phyloP scores from a whole-genome alignment of 176 grass and related monocot species.

The Dendrocalamus sinicus region DNA sequence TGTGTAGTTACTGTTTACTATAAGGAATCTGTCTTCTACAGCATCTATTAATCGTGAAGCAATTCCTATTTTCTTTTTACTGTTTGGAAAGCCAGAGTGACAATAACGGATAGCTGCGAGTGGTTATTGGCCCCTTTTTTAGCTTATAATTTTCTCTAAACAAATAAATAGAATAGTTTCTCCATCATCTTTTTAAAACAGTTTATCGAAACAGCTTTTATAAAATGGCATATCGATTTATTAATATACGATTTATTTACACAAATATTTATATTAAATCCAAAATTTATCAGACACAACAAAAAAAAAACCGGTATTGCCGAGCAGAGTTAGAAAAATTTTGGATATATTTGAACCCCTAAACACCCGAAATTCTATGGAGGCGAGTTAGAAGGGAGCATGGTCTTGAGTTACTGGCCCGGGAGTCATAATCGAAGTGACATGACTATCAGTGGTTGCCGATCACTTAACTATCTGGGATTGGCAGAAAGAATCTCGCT shows the following conservation, averaged over 20 bases:
- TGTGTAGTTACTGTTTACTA: not conserved
- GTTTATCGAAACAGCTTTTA: too few relatives aligned
- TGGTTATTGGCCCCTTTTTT: too few relatives aligned
- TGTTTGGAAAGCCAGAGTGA: not conserved
- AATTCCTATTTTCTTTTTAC: not conserved
- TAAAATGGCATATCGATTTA: too few relatives aligned
- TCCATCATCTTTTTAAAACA: too few relatives aligned
- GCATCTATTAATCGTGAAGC: not conserved
- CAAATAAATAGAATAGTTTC: too few relatives aligned
- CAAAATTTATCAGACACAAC: accelerated
- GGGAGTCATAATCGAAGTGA: not conserved
- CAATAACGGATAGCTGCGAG: not conserved
- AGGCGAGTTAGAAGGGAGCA: not conserved
- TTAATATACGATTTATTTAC: too few relatives aligned
- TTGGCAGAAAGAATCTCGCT: not conserved
- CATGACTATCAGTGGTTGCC: not conserved
- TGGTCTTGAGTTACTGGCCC: not conserved
- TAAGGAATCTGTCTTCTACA: not conserved
- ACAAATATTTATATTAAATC: too few relatives aligned
- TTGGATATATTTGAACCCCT: too few relatives aligned
- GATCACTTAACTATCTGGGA: not conserved
- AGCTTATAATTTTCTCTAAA: too few relatives aligned
- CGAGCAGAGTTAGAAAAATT: not conserved
- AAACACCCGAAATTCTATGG: too few relatives aligned
- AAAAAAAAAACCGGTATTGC: accelerated